phyloP scores from a whole-genome alignment of 805 yeast genomes.

The Yueomyces sinensis region DNA sequence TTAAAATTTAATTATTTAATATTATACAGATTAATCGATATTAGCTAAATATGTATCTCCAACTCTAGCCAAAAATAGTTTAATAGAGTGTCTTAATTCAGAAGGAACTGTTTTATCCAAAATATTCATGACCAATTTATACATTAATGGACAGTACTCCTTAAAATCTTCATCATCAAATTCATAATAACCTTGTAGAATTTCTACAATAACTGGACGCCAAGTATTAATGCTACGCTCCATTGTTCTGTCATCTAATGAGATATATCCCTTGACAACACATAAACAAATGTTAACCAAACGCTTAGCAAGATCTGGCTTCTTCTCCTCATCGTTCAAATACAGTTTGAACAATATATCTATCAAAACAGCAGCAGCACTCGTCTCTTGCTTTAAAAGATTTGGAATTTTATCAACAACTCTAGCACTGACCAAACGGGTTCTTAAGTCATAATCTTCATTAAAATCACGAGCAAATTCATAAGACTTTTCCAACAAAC shows the following conservation, averaged over 20 bases:
- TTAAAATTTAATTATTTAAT: no score
- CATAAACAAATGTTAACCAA: constrained; percentile 56
- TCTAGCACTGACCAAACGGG: constrained; percentile 84
- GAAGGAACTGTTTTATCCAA: constrained; percentile 47
- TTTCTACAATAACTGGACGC: constrained; percentile 87
- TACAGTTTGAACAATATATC: constrained; percentile 70
- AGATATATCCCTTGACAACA: constrained; percentile 56
- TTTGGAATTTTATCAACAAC: constrained; percentile 89
- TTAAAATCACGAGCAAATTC: constrained; percentile 79
- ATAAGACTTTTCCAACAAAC: constrained; percentile 54
- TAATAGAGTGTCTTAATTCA: constrained; percentile 49
- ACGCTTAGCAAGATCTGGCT: constrained; percentile 28
- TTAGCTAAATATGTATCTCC: constrained; percentile 34
- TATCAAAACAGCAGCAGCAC: constrained; percentile 78
- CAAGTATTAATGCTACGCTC: constrained; percentile 74
- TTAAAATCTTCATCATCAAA: constrained; percentile 63
- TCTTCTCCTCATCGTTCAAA: constrained; percentile 33
- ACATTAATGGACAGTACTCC: constrained; percentile 44
- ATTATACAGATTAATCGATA: not conserved
- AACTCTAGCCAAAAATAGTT: constrained; percentile 42
- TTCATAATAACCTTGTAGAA: constrained; percentile 68
- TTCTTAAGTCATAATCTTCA: constrained; percentile 75
- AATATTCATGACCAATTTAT: constrained; percentile 42
- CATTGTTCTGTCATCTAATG: constrained; percentile 59
- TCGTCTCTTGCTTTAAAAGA: constrained; percentile 79